Evolutionary conservation across 345 rosid genomes (phyloP).

Genomic region (Populus ilicifolia): DNA sequence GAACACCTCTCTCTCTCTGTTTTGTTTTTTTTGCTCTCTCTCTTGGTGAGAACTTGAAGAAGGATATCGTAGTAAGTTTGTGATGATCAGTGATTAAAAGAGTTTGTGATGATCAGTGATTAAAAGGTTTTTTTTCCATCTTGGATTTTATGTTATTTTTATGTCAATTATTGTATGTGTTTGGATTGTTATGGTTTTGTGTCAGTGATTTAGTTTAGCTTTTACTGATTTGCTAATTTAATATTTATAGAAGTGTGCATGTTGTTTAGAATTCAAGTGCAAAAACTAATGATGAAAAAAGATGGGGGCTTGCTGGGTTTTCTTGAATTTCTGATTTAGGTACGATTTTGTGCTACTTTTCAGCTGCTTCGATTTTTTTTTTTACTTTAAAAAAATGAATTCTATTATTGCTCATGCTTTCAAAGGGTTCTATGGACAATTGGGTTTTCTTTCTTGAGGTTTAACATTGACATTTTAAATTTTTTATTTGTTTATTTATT

Average conservation of each 20-base stretch:
- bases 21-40: not conserved
- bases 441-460: not conserved
- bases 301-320: not conserved
- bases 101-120: not conserved
- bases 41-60: not conserved
- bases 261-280: not conserved
- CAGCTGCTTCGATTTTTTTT: not conserved
- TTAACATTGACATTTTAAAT: not conserved
- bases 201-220: not conserved
- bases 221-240: not conserved
- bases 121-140: not conserved
- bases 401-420: not conserved
- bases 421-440: conserved; percentile 5
- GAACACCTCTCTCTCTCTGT: not conserved
- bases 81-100: not conserved
- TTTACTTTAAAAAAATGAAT: not conserved
- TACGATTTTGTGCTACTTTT: not conserved
- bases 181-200: not conserved
- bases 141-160: not conserved
- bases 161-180: not conserved
- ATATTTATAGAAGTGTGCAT: not conserved
- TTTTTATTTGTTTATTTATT: not conserved
- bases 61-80: conserved; percentile 5
- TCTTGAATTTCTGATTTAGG: not conserved
- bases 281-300: not conserved